Conservation (phyloP, 306 rosid species). For the Sphenostylis stenocarpa region DNA sequence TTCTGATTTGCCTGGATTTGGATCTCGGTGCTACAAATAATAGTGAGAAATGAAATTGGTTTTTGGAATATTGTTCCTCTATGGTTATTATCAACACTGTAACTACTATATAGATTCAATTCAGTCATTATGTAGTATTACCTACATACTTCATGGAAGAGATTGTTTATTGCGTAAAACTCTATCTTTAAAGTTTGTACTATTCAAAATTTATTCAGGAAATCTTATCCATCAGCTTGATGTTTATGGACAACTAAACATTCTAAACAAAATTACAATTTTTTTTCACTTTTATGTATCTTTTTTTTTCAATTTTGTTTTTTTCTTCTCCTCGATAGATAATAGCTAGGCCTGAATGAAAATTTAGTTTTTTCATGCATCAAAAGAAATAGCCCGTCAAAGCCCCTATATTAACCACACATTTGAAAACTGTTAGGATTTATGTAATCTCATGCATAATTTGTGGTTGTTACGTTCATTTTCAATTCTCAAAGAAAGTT, state of each 20-base stretch:
- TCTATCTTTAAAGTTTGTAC: not conserved
- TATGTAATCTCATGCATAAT: not conserved
- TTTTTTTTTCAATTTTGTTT: not conserved
- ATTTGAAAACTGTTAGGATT: not conserved
- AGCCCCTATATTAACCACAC: not conserved
- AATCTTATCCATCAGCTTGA: not conserved
- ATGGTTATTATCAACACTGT: not conserved
- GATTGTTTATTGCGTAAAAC: not conserved
- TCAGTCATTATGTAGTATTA: not conserved
- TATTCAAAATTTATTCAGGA: not conserved
- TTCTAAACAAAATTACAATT: not conserved
- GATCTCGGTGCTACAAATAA: not conserved
- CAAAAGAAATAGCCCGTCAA: not conserved
- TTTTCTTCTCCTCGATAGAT: not conserved
- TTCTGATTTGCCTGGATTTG: slow-evolving; percentile 5
- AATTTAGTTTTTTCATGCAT: not conserved
- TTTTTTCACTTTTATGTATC: not conserved
- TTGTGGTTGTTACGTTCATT: not conserved
- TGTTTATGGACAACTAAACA: not conserved
- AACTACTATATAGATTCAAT: not conserved
- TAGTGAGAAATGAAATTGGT: not conserved
- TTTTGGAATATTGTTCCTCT: not conserved
- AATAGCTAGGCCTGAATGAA: not conserved
- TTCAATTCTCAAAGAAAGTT: not conserved
- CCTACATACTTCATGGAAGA: not conserved